Evolutionary conservation across 2,329 filamentous ascomycete species (phyloP).

Genomic region (Dothistroma pini): DNA sequence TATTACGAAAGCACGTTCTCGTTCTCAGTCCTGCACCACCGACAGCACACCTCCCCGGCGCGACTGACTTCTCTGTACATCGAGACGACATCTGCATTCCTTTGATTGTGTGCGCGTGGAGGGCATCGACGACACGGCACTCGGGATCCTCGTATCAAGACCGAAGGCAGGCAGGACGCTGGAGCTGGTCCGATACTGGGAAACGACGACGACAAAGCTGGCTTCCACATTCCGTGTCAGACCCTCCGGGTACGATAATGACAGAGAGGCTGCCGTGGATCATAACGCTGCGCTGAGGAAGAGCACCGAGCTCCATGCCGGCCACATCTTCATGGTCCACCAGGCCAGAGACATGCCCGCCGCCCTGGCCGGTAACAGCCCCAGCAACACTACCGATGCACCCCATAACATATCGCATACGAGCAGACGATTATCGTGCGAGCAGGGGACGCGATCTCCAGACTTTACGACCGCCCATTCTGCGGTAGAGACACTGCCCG

Average conservation of each 20-base stretch:
- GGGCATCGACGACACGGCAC: neutral
- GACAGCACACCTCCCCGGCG: neutral
- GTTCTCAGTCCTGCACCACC: too few species aligned
- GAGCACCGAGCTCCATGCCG: constrained; percentile 31
- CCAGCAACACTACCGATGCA: constrained; percentile 27
- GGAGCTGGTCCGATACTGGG: neutral
- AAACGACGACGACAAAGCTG: constrained; percentile 20
- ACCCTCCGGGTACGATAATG: constrained; percentile 31
- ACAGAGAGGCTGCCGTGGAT: neutral
- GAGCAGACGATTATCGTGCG: constrained; percentile 12
- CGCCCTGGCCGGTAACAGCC: constrained; percentile 30
- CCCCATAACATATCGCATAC: constrained; percentile 12
- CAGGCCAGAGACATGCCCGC: constrained; percentile 51
- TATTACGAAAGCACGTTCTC: too few species aligned
- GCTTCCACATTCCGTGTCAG: constrained; percentile 24
- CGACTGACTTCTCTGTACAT: neutral
- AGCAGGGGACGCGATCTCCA: constrained; percentile 8
- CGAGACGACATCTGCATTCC: neutral
- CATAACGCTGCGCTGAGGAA: constrained; percentile 25
- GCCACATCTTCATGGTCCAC: constrained; percentile 40
- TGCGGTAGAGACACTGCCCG: constrained; percentile 24
- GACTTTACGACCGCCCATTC: constrained; percentile 12
- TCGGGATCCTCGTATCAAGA: neutral
- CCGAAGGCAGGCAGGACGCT: neutral
- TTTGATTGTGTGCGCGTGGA: neutral